Evolutionary conservation across 495 filamentous ascomycete genomes (phyloP), one percentile per base, ranked within the genome.

Genomic region (Tuber brumale): DNA sequence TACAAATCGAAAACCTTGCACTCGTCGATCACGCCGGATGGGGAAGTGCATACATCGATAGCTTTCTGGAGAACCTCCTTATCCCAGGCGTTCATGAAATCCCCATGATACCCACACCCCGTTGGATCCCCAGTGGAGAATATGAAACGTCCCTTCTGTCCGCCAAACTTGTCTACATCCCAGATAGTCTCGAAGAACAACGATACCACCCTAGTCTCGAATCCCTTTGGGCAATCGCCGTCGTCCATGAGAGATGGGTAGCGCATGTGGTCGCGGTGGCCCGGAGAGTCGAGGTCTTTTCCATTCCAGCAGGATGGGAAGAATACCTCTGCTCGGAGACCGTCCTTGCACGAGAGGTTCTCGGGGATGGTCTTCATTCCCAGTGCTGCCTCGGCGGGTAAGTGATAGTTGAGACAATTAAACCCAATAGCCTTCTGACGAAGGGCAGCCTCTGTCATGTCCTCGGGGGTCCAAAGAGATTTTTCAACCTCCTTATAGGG

Each of bases 231-330:
- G 84, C 95, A 98, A 14, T 85, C 85, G 35, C 95, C 95, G 75
- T 87, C 88, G 82, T 91, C 91, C 79, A 96, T 91, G 10, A 90
- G 84, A 73, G 87, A 85, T 0, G 94, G 93, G 82, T 94, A 97
- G 2, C 90, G 90, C 81, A 97, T 87, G 81, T 96, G 93, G 71
- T 86, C 87, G 81, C 87, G 88, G 86, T 94, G 91, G 82, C 92
- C 86, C 0, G 76, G 41, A 4, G 88, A 86, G 75, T 90, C 89
- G 35, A 86, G 76, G 74, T 92, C 88, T 73, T 89, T 87, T 44
- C 93, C 92, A 82, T 97, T 92, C 92, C 93, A 97, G 88, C 94
- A 97, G 0, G 92, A 93, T 16, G 94, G 94, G 85, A 97, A 97
- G 88, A 93, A 91, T 72, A 97, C 83, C 82, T 97, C 93, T 57